These are phyloP conservation scores for Russula ochroleuca DNA, from an alignment of 768 basidiomycete species.

Conservation along the genomic window DNA sequence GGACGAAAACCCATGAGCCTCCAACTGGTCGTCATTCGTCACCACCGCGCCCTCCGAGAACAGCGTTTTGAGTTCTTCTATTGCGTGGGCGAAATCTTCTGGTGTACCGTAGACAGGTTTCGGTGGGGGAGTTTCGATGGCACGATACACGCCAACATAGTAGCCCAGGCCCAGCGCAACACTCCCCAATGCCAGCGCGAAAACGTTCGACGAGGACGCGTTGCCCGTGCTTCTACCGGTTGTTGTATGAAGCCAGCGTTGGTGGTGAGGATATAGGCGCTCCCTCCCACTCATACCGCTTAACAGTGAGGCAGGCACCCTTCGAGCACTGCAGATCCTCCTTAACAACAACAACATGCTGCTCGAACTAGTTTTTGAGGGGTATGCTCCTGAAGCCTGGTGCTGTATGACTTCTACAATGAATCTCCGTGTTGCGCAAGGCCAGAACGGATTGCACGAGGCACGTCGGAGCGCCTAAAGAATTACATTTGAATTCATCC, in stretches of 20 bases:
- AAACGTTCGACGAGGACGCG: not conserved
- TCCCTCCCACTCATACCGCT: not conserved
- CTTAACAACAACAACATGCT: slow-evolving; percentile 1
- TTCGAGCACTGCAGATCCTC: slow-evolving; percentile 2
- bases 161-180: slow-evolving; percentile 15
- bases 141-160: slow-evolving; percentile 13
- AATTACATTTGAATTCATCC: too few relatives aligned
- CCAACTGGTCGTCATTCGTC: slow-evolving; percentile 28
- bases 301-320: not conserved
- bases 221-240: not conserved
- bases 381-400: not conserved
- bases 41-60: slow-evolving; percentile 23
- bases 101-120: slow-evolving; percentile 29
- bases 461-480: not conserved
- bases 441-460: too few relatives aligned
- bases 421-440: not conserved
- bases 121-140: not conserved
- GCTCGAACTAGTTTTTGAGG: not conserved
- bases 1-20: slow-evolving; percentile 31
- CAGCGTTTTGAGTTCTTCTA: slow-evolving; percentile 29
- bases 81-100: slow-evolving; percentile 31
- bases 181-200: slow-evolving; percentile 10
- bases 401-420: not conserved
- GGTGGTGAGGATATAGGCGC: too few relatives aligned
- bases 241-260: not conserved